A percentile compares a stretch with the other conserved stretches of the same genome.
These are phyloP conservation scores for Backusella liffmaniae DNA, from an alignment of 192 early-diverging fungal genomes.

Conservation along the genomic window DNA sequence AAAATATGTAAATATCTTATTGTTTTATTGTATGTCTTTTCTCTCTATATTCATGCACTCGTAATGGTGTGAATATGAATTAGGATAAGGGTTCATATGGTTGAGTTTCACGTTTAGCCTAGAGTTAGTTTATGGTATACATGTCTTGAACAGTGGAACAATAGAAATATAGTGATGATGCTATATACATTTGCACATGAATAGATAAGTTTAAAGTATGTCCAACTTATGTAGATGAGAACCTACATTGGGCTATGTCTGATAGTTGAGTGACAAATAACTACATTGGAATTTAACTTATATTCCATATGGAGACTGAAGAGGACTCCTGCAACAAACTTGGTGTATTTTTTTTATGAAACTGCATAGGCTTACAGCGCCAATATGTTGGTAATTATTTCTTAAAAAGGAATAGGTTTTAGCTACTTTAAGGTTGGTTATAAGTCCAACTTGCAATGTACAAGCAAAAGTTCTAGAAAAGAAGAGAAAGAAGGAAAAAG, in stretches of 20 bases:
- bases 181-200: not conserved
- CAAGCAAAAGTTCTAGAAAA: not conserved
- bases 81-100: not conserved
- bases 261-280: not conserved
- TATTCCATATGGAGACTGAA: not conserved
- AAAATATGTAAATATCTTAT: too few species aligned
- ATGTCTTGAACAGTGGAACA: not conserved
- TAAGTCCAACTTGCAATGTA: not conserved
- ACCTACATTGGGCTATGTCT: not conserved
- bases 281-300: not conserved
- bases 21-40: too few species aligned
- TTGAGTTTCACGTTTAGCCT: not conserved
- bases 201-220: not conserved
- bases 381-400: not conserved
- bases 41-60: not conserved
- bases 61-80: not conserved
- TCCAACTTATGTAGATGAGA: not conserved
- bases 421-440: not conserved
- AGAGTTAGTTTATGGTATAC: not conserved
- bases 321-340: not conserved
- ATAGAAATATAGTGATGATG: not conserved
- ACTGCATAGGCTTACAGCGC: not conserved
- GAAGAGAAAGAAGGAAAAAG: not conserved
- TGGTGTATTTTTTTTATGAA: not conserved
- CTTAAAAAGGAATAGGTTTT: not conserved